Conservation (phyloP, 257 asterid genomes). For the Prunella vulgaris region DNA sequence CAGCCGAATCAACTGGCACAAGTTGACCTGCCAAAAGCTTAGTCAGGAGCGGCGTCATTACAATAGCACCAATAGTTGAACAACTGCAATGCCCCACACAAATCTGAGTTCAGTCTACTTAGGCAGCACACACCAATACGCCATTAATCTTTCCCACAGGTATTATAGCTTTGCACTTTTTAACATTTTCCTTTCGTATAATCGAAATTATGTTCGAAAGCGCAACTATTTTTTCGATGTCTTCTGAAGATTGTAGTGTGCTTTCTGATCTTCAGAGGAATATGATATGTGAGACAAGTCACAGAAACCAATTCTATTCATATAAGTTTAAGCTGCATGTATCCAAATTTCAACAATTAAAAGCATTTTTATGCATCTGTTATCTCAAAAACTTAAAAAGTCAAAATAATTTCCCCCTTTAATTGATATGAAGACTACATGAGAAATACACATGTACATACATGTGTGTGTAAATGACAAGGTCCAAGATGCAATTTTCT, state of each 20-base stretch:
- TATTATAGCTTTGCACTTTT: neutral
- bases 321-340: neutral
- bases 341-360: neutral
- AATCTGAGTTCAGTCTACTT: neutral
- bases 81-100: slow-evolving; percentile 55
- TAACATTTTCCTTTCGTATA: neutral
- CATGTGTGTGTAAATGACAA: neutral
- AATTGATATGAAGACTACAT: neutral
- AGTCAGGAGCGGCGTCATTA: slow-evolving; percentile 93
- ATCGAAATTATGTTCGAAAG: neutral
- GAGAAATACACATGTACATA: neutral
- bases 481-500: neutral
- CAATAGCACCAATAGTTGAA: slow-evolving; percentile 92
- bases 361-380: neutral
- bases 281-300: neutral
- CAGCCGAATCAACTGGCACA: slow-evolving; percentile 99
- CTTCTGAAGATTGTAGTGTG: neutral
- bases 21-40: slow-evolving; percentile 96
- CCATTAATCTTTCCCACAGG: neutral
- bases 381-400: neutral
- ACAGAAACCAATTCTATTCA: neutral
- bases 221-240: no score
- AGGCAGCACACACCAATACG: neutral
- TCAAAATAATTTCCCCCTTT: neutral
- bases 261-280: neutral